Conservation (phyloP, 2,329 filamentous ascomycete genomes). For the Xylariales sp. region DNA sequence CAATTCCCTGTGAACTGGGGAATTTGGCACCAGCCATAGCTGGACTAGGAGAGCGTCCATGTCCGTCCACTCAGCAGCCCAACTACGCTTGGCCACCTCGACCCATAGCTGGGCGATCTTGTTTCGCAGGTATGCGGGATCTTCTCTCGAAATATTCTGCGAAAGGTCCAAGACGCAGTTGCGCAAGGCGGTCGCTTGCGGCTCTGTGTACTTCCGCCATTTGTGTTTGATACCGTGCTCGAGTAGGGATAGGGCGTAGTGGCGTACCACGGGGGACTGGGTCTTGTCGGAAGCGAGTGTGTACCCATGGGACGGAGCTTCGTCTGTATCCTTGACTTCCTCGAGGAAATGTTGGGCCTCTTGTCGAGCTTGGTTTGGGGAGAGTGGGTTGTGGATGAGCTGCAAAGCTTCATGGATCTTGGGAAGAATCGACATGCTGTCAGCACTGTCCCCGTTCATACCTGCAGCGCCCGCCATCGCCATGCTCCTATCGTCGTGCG, state of each 20-base stretch:
- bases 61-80: slow-evolving; percentile 89
- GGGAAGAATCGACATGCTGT: slow-evolving; percentile 45
- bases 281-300: slow-evolving; percentile 69
- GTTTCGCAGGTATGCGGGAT: slow-evolving; percentile 81
- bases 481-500: slow-evolving; percentile 22
- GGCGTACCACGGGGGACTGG: slow-evolving; percentile 78
- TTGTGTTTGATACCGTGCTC: slow-evolving; percentile 85
- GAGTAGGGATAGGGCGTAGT: slow-evolving; percentile 89
- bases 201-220: slow-evolving; percentile 68
- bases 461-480: slow-evolving; percentile 29
- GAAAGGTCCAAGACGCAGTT: slow-evolving; percentile 67
- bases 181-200: slow-evolving; percentile 65
- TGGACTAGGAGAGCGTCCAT: slow-evolving; percentile 83
- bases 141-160: slow-evolving; percentile 62
- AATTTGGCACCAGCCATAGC: slow-evolving; percentile 70
- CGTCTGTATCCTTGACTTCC: slow-evolving; percentile 69
- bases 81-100: slow-evolving; percentile 87
- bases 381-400: slow-evolving; percentile 78
- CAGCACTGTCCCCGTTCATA: slow-evolving; percentile 32
- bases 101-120: slow-evolving; percentile 95
- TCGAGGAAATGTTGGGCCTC: slow-evolving; percentile 85
- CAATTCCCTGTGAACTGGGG: slow-evolving; percentile 69
- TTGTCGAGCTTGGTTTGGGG: slow-evolving; percentile 74
- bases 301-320: slow-evolving; percentile 83
- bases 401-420: slow-evolving; percentile 81